Base-by-base conservation (phyloP, 768 basidiomycete genomes). In the Amanita inopinata region DNA sequence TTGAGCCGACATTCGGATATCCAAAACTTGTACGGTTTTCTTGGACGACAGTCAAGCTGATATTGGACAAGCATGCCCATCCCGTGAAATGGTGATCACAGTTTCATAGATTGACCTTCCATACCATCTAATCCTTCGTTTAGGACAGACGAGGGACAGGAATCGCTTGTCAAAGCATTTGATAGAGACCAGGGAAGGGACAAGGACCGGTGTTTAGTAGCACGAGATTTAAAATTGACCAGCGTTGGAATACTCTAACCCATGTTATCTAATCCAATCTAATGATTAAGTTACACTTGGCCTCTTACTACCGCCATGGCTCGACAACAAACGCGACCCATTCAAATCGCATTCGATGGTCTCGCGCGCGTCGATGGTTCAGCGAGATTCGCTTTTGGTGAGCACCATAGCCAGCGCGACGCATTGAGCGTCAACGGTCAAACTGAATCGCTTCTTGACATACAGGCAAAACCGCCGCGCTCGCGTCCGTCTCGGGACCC, bases 1-100 rank as follows among this genome's bases (percentile, higher is more conserved):
- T 97, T 9, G 82, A 97, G 43, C 83, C 82, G 1, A 83, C 89
- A 2, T 99, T 99, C 56, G 96, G 96, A 3, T 94, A 78, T 54
- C 94, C 94, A 0, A 83, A 78, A 12, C 61, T 97, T 28, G 93
- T 80, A 2, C 78, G 96, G 12, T 98, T 98, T 63, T 91, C 87
- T 1, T 99, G 96, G 96, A 80, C 87, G 2, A 96, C 96, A 0
- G 79, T 93, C 47, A 92, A 91, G 56, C 73, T 87, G 1, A 58
- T 80, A 2, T 63, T 99, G 11, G 90, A 94, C 38, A 86, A 86
- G 55, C 66, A 77, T 28, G 94, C 75, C 0, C 82, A 89, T 57
- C 53, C 67, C 1, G 79, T 87, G 8, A 76, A 84, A 64, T 99
- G 96, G 94, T 93, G 14, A 30, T 19, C n/a, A 23, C 9, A 19